phyloP scores from a whole-genome alignment of 805 yeast genomes.

The Alloascoidea africana region DNA sequence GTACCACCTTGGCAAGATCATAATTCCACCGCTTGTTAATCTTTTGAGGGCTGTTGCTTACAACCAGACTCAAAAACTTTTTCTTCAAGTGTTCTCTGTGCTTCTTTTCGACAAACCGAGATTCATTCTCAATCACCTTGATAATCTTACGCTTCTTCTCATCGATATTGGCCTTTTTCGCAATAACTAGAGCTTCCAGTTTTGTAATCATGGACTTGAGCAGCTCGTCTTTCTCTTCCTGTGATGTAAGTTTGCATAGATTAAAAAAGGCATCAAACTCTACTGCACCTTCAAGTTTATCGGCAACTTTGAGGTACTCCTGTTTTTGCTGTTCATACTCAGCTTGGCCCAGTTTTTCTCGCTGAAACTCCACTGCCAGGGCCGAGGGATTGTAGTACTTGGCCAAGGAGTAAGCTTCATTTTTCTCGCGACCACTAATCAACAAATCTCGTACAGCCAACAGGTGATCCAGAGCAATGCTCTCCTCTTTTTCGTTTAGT shows the following conservation, averaged over 20 bases:
- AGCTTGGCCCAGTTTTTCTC: constrained; percentile 20
- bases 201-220: too few species aligned
- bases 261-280: constrained; percentile 30
- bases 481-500: constrained; percentile 16
- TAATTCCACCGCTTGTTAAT: too few species aligned
- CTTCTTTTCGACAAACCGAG: too few species aligned
- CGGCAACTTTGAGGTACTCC: constrained; percentile 23
- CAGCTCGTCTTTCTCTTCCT: constrained; percentile 20
- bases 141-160: too few species aligned
- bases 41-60: too few species aligned
- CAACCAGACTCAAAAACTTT: too few species aligned
- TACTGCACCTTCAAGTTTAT: constrained; percentile 26
- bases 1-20: too few species aligned
- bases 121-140: too few species aligned
- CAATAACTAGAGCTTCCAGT: too few species aligned
- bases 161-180: too few species aligned
- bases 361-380: constrained; percentile 23
- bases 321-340: constrained; percentile 12
- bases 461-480: constrained; percentile 35
- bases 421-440: constrained; percentile 38
- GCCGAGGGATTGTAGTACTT: constrained; percentile 34
- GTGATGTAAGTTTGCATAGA: constrained; percentile 23
- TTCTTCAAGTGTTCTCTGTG: too few species aligned
- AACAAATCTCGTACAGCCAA: constrained; percentile 35
- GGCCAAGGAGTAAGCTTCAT: constrained; percentile 45